These are phyloP conservation scores for Capsicum baccatum DNA, from an alignment of 257 asterid species.

Conservation along the genomic window DNA sequence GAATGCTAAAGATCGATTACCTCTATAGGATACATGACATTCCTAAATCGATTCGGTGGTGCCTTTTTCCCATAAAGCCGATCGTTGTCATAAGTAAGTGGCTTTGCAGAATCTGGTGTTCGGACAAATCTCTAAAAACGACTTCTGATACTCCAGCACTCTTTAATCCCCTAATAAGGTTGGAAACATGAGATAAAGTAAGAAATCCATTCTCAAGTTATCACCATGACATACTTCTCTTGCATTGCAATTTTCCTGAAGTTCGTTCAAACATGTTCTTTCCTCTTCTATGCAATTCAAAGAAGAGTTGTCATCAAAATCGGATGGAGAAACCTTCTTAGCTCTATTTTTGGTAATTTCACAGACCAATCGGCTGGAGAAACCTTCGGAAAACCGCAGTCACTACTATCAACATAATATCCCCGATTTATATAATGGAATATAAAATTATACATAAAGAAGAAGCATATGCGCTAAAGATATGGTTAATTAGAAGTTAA, in stretches of 20 bases:
- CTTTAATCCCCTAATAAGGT: constrained; percentile 32
- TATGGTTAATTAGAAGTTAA: too few species aligned
- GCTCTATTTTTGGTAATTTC: constrained; percentile 49
- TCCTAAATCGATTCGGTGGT: constrained; percentile 31
- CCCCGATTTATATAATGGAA: too few species aligned
- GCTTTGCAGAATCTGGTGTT: constrained; percentile 31
- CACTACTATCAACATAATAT: too few species aligned
- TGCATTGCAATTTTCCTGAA: constrained; percentile 31
- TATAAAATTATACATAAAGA: too few species aligned
- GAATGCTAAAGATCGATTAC: constrained; percentile 43
- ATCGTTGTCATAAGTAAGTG: constrained; percentile 28
- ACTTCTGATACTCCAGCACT: constrained; percentile 31
- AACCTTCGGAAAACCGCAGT: too few species aligned
- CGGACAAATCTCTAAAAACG: constrained; percentile 27
- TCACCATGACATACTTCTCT: constrained; percentile 37
- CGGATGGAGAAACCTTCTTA: constrained; percentile 41
- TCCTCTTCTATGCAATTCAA: constrained; percentile 37
- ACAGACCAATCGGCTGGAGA: constrained; percentile 43
- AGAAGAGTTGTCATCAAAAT: constrained; percentile 35
- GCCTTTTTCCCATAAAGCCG: constrained; percentile 35
- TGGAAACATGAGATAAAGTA: constrained; percentile 28
- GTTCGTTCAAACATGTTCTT: constrained; percentile 32
- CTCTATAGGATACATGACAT: constrained; percentile 53
- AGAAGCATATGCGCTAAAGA: too few species aligned
- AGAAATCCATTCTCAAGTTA: constrained; percentile 36